Evolutionary conservation across 2,329 filamentous ascomycete species (phyloP).

Genomic region (Fusarium aywerte): DNA sequence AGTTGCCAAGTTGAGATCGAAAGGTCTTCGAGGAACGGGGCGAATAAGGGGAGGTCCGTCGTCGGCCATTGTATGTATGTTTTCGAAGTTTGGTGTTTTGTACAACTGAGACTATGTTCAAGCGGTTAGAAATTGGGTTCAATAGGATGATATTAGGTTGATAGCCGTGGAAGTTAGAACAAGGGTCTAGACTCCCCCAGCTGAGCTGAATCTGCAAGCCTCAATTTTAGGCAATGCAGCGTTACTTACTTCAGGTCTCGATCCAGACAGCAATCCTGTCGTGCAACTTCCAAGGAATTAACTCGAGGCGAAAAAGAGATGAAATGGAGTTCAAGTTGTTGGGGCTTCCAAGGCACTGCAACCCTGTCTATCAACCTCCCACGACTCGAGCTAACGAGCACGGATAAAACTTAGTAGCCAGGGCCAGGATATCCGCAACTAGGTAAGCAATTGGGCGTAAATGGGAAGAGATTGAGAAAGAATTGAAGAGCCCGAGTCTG

Average conservation of each 20-base stretch:
- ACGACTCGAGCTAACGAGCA: conserved; percentile 25
- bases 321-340: conserved; percentile 16
- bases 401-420: conserved; percentile 18
- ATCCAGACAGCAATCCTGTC: not conserved
- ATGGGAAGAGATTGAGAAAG: not conserved
- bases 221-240: conserved; percentile 17
- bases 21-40: conserved; percentile 77
- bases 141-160: not conserved
- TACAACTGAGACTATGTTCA: not conserved
- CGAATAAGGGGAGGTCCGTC: conserved; percentile 68
- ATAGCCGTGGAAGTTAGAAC: not conserved
- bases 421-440: conserved; percentile 36
- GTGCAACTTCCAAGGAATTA: conserved; percentile 13
- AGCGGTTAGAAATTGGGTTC: not conserved
- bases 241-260: conserved; percentile 27
- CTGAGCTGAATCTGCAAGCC: conserved; percentile 24
- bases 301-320: conserved; percentile 2
- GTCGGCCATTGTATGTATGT: conserved; percentile 50
- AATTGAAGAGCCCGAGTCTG: not conserved
- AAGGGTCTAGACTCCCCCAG: conserved; percentile 8
- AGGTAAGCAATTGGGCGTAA: conserved; percentile 1
- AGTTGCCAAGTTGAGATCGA: conserved; percentile 66
- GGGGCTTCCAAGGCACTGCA: conserved; percentile 17
- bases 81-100: not conserved
- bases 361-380: conserved; percentile 20